Conservation (phyloP, 116 monocot genomes). For the Iris pallida region DNA sequence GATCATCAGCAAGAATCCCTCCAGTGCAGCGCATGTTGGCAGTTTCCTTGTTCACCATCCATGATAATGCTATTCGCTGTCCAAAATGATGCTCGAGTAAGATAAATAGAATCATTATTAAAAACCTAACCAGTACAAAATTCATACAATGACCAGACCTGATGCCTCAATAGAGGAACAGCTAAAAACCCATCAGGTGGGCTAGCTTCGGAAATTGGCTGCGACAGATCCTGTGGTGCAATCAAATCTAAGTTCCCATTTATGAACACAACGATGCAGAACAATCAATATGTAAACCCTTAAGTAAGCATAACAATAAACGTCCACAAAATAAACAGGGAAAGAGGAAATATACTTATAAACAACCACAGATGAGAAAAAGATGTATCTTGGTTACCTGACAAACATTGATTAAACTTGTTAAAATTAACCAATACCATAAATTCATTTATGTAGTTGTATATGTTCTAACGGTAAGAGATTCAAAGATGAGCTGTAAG, state of each 20-base stretch:
- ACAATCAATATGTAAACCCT: no score
- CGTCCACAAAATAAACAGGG: no score
- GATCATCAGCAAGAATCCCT: constrained; percentile 88
- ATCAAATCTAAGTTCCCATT: neutral
- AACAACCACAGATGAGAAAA: no score
- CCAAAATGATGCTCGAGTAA: constrained; percentile 3
- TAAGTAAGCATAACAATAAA: no score
- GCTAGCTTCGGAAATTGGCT: constrained; percentile 54
- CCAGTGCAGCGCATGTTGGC: constrained; percentile 46
- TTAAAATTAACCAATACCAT: no score
- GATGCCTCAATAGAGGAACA: constrained; percentile 74
- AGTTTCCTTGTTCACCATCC: constrained; percentile 84
- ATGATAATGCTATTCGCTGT: constrained; percentile 73
- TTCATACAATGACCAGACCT: constrained; percentile 24
- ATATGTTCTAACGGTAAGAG: no score
- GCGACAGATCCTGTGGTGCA: constrained; percentile 54
- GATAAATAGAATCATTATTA: constrained; percentile 4
- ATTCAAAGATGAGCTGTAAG: no score
- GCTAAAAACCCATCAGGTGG: constrained; percentile 60
- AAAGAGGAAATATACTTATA: no score
- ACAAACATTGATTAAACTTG: no score
- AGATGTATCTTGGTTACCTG: no score
- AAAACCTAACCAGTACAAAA: neutral
- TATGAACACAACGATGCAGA: no score
- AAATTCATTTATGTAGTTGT: no score